Evolutionary conservation across 208 protist species (phyloP), one percentile per base, ranked within the genome.

Genomic region (Crithidia bombi): DNA sequence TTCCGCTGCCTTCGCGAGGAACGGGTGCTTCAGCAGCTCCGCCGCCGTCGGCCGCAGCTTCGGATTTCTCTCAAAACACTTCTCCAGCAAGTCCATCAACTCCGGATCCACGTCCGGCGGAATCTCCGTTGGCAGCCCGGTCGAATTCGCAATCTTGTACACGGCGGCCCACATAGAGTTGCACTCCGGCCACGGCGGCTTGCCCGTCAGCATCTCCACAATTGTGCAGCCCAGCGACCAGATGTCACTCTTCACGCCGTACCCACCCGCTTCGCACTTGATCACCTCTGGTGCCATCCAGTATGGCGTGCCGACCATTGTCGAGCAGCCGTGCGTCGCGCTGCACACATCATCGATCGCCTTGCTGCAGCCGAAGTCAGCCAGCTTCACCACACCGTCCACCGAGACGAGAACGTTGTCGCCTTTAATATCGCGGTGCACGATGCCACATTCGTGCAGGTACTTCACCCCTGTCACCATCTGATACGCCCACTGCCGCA

Each of bases 181-280:
- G 68, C 89, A 92, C 78, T 93, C 87, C 38, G 92, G 92, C 92
- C 89, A 95, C 62, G 92, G 92, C n/a, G 89, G 88, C 61, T 89
- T 88, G 35, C 92, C 92, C n/a, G 86, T 95, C 41, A 96, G 73
- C 94, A 98, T 96, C 56, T 98, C 95, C 3, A 98, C 92, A 14
- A 95, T 89, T 11, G 95, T 98, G 73, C 96, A 98, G 35, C 96
- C 96, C 21, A 95, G 80, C 9, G 93, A 97, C 95, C 95, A 98
- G 32, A 98, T 96, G 70, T 98, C 96, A 62, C 92, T 96, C 77
- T 93, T 92, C 72, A 87, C 83, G 7, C 92, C 92, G 79, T 98
- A 98, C 25, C 88, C 91, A 21, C 88, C 85, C 9, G 73, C 78
- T 39, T 96, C 91, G 73, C 88, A 87, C 74, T 90, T 91, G 69